phyloP scores from a whole-genome alignment of 2,329 filamentous ascomycete species.

The Diaporthe citrichinensis region DNA sequence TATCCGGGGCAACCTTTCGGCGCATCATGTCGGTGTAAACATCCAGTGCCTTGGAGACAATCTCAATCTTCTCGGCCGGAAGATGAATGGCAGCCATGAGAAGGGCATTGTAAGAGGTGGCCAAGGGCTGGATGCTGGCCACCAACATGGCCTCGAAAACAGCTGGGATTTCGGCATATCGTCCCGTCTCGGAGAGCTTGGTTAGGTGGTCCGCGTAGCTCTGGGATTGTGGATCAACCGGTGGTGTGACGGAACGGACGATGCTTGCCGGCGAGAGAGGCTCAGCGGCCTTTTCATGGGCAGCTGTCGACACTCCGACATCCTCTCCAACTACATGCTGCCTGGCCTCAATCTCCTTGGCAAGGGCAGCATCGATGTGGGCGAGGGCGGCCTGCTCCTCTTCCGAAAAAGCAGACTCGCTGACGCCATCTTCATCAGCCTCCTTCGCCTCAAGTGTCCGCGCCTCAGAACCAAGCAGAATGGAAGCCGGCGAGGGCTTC shows the following conservation, averaged over 20 bases:
- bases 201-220: constrained; percentile 85
- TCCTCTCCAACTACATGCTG: constrained; percentile 52
- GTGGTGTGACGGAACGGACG: constrained; percentile 72
- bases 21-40: constrained; percentile 97
- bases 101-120: constrained; percentile 92
- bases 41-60: constrained; percentile 91
- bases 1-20: constrained; percentile 84
- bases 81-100: constrained; percentile 87
- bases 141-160: constrained; percentile 93
- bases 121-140: constrained; percentile 84
- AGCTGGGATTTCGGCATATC: constrained; percentile 89
- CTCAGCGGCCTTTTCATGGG: constrained; percentile 51
- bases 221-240: constrained; percentile 74
- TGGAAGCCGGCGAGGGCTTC: constrained; percentile 75
- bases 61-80: constrained; percentile 82
- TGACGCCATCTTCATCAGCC: constrained; percentile 46
- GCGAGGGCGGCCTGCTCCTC: constrained; percentile 75
- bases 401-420: constrained; percentile 55
- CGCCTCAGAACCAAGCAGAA: constrained; percentile 62
- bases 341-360: constrained; percentile 78
- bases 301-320: constrained; percentile 56
- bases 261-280: constrained; percentile 60
- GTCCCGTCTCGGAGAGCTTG: constrained; percentile 77
- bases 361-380: constrained; percentile 87
- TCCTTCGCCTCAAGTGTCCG: constrained; percentile 53